Base-by-base conservation (phyloP, 2,329 filamentous ascomycete species). In the Colletotrichum viniferum region DNA sequence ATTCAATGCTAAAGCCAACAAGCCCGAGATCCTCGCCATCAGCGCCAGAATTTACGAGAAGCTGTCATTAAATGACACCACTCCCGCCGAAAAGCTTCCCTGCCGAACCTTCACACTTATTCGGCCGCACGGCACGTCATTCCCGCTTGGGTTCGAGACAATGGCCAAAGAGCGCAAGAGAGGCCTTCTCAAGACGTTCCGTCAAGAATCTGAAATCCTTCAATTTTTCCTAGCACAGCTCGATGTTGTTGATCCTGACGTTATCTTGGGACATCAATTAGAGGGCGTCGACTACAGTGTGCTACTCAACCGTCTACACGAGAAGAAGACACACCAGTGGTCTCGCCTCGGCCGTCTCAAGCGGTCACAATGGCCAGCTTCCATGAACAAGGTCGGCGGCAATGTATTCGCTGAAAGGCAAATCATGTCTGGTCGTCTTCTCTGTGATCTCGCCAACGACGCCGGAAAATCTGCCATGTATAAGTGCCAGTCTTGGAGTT, bases 221-320 rank as follows among this genome's bases (percentile, higher is more conserved):
- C 94, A 93, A 79, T 95, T 96, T 82, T 97, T 99, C 83, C 87
- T 99, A 77, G 96, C 96, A 4, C 93, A 98, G 80, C 90, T 99
- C 52, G 95, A 97, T 80, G 90, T 94, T 34, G 93, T 94, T 76
- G 97, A 99, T 80, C 97, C 97, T 1, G 97, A 99, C 86, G 96
- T 98, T 34, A 91, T 99, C 43, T 90, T 98, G 78, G 97, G 97
- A 14, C 96, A 99, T 83, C 94, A 98, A 80, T 90, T 99, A n/a
- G 97, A 99, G 83, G 97, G 98, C 80, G 96, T 98, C 5, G 97
- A 99, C 82, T 98, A 98, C 83, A 97, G 96, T 79, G 93, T 98
- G 72, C 88, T 99, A 13, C 88, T 99, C 30, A 98, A 92, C 82
- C 93, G 97, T 66, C 88, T 99, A 79, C 92, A 95, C 77, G 95